Evolutionary conservation across 352 stramenopile genomes (phyloP).

Genomic region (Globisporangium solare): DNA sequence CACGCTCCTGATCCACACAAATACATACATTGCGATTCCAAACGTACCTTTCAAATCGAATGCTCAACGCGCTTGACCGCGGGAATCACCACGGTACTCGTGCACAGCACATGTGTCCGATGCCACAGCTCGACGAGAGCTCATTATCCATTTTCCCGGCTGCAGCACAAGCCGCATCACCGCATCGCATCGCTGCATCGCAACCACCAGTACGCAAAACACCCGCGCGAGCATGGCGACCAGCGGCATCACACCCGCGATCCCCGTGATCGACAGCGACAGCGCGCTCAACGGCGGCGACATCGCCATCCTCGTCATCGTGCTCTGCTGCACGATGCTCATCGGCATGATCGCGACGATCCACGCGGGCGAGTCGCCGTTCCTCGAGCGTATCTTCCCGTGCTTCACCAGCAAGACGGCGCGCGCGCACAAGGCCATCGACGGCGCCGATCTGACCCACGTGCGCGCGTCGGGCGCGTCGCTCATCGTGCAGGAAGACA

Average conservation of each 20-base stretch:
- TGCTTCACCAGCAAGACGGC: slow-evolving; percentile 8
- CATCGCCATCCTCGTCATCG: slow-evolving; percentile 14
- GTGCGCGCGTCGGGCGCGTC: slow-evolving; percentile 16
- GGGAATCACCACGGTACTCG: no score
- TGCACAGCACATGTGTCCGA: no score
- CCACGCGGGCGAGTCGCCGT: slow-evolving; percentile 14
- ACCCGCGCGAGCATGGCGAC: neutral
- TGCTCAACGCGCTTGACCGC: no score
- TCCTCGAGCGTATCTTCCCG: slow-evolving; percentile 11
- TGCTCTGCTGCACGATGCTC: slow-evolving; percentile 16
- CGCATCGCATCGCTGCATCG: neutral
- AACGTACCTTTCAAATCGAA: no score
- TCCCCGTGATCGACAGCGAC: slow-evolving; percentile 6
- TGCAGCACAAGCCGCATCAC: neutral
- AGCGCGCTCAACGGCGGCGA: slow-evolving; percentile 15
- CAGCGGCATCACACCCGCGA: slow-evolving; percentile 9
- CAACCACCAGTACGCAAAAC: neutral
- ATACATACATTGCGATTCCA: no score
- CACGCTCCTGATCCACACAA: no score
- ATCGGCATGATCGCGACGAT: slow-evolving; percentile 19
- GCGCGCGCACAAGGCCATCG: neutral
- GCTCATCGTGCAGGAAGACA: slow-evolving; percentile 19
- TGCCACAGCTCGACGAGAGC: neutral
- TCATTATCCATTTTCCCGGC: slow-evolving; percentile 5
- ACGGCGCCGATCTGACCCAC: slow-evolving; percentile 9